Base-by-base conservation (phyloP, 2,329 filamentous ascomycete species). In the Endocalyx cinctus region DNA sequence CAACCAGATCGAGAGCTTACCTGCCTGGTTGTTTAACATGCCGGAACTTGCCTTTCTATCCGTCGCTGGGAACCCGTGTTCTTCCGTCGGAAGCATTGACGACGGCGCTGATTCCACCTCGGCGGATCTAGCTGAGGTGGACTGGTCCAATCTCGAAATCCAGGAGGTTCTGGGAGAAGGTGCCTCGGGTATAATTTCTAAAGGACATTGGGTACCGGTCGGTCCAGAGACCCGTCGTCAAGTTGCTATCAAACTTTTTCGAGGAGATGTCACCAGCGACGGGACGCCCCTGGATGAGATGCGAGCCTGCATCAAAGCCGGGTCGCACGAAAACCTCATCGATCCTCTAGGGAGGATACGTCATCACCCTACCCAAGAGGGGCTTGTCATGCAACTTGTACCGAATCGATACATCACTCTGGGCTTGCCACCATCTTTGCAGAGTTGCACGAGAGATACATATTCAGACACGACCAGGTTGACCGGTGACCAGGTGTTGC, bases 171-270 rank as follows among this genome's bases (percentile, higher is more conserved):
- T 70, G 2, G 66, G 64, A 6, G 58, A 67, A 40, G 66, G 66
- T 6, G 65, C 66, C 4, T 69, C 66, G n/a, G 66, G 65, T 3
- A 50, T 67, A 13, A 69, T 70, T 33, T 68, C 57, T 14, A 60
- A 58, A 30, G 67, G 58, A 2, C 35, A 50, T 3, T 66, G 63
- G 60, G 56, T 51, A 17, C 42, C 43, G 6, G 41, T 43, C 2
- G n/a, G n/a, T n/a, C n/a, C n/a, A n/a, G 45, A 41, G 8, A 45
- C 50, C 4, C 45, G 48, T 17, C 48, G 60, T 22, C 51, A 63
- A 10, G 67, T 72, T 1, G 67, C 67, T 3, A 57, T 72, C 48
- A 70, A 71, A 44, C 50, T 71, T 6, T 72, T 72, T 52, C 63
- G 61, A 25, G 67, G 66, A n/a, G 52, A 59, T 7, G 52, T 69